phyloP scores from a whole-genome alignment of 805 yeast genomes.

The Cyberlindnera suaveolens region DNA sequence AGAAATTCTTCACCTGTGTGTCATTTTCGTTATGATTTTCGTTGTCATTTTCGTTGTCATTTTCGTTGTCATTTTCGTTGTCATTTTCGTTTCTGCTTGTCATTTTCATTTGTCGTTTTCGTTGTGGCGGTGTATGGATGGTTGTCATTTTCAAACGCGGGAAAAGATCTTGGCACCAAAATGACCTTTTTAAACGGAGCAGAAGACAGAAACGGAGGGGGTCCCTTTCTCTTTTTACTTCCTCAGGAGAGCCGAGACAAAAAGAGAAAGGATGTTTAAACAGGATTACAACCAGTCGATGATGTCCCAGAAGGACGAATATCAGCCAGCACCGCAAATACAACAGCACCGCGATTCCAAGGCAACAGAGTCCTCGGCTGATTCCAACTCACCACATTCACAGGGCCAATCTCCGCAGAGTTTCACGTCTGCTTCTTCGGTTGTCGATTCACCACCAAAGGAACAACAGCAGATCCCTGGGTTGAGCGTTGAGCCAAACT shows the following conservation, averaged over 20 bases:
- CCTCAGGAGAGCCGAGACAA: too few relatives aligned
- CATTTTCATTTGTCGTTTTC: neutral
- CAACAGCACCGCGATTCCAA: conserved; percentile 10
- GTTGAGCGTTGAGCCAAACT: conserved; percentile 1
- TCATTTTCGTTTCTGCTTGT: neutral
- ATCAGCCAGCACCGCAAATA: too few relatives aligned
- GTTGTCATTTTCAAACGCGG: neutral
- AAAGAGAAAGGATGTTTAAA: too few relatives aligned
- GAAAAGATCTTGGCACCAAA: conserved; percentile 11
- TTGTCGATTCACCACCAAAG: conserved; percentile 20
- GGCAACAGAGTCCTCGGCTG: conserved; percentile 19
- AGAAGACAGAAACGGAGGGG: too few relatives aligned
- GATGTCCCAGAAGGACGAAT: too few relatives aligned
- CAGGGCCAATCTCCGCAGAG: conserved; percentile 22
- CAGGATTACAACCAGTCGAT: too few relatives aligned
- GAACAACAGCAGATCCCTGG: conserved; percentile 1
- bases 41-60: too few relatives aligned
- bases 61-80: neutral
- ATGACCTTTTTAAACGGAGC: too few relatives aligned
- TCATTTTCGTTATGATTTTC: neutral
- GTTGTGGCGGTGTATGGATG: neutral
- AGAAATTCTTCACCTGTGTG: too few relatives aligned
- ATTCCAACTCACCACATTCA: conserved; percentile 23
- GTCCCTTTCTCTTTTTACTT: too few relatives aligned
- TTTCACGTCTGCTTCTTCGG: conserved; percentile 20